phyloP scores from a whole-genome alignment of 345 rosid species.

The Iberis pinnata region DNA sequence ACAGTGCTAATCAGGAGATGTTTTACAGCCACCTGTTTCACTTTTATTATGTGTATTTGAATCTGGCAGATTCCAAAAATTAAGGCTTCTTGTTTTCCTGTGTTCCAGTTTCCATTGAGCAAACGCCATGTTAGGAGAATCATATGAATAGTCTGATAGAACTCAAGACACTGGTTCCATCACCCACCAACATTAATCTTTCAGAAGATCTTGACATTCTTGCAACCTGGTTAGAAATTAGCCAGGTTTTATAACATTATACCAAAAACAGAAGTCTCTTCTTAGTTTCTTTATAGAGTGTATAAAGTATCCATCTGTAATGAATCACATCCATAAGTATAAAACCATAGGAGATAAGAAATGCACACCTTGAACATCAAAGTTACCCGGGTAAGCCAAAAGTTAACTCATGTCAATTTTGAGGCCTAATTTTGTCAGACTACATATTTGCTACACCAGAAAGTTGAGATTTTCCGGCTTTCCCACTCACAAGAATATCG shows the following conservation, averaged over 20 bases:
- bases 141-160: background rate
- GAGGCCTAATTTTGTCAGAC: background rate
- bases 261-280: background rate
- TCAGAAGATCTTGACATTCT: background rate
- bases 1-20: background rate
- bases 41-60: background rate
- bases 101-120: background rate
- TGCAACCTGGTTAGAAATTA: conserved; percentile 12
- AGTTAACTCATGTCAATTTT: conserved; percentile 5
- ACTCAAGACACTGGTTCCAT: background rate
- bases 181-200: background rate
- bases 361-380: conserved; percentile 21
- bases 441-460: conserved; percentile 26
- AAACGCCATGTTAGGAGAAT: conserved; percentile 1
- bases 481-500: conserved; percentile 57
- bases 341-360: conserved; percentile 1
- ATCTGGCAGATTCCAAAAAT: background rate
- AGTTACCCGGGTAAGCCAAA: conserved; percentile 7
- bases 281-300: too few species aligned
- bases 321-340: background rate
- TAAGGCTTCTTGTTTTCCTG: background rate
- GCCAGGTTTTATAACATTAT: background rate
- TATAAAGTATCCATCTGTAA: too few species aligned
- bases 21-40: background rate
- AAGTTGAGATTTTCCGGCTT: conserved; percentile 27